A percentile compares a stretch with the other conserved stretches of the same genome.
Conservation (phyloP, 2,329 filamentous ascomycete genomes). For the Chrysoporthe puriensis region DNA sequence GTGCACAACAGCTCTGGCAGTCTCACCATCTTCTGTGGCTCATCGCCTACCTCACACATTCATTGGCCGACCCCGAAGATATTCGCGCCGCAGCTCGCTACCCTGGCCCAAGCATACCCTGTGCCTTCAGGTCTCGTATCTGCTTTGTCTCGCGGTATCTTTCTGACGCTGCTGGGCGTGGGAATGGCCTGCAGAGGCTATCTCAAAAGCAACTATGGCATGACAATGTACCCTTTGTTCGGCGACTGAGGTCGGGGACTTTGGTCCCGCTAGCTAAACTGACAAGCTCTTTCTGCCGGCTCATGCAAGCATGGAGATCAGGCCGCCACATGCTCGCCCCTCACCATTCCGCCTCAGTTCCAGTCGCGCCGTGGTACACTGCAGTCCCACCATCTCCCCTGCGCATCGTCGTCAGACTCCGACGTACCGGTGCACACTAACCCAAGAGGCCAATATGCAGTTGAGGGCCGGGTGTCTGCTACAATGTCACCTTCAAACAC, state of each 20-base stretch:
- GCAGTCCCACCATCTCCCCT: slow-evolving; percentile 4
- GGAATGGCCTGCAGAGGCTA: slow-evolving; percentile 5
- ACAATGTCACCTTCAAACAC: slow-evolving; percentile 3
- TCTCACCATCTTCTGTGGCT: slow-evolving; percentile 27
- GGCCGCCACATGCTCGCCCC: slow-evolving; percentile 20
- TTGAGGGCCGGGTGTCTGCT: not conserved
- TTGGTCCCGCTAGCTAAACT: slow-evolving; percentile 13
- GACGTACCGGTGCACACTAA: slow-evolving; percentile 15
- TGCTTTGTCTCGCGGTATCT: not conserved
- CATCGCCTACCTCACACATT: slow-evolving; percentile 24
- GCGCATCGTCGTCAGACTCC: slow-evolving; percentile 6
- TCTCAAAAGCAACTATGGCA: slow-evolving; percentile 17
- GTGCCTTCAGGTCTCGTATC: slow-evolving; percentile 9
- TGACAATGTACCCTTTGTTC: not conserved
- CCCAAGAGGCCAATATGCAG: not conserved
- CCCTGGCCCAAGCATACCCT: not conserved
- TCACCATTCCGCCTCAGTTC: slow-evolving; percentile 22
- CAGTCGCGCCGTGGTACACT: slow-evolving; percentile 18
- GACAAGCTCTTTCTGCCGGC: not conserved
- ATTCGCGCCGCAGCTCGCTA: slow-evolving; percentile 20
- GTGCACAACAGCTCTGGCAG: slow-evolving; percentile 22
- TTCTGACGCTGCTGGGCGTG: not conserved
- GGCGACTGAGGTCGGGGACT: slow-evolving; percentile 20
- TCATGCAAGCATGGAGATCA: slow-evolving; percentile 5
- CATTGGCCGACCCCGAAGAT: slow-evolving; percentile 21